A percentile compares a stretch with the other conserved stretches of the same genome.
These are phyloP conservation scores for Talaromyces sp. DNA, from an alignment of 2,329 filamentous ascomycete species.

Conservation along the genomic window DNA sequence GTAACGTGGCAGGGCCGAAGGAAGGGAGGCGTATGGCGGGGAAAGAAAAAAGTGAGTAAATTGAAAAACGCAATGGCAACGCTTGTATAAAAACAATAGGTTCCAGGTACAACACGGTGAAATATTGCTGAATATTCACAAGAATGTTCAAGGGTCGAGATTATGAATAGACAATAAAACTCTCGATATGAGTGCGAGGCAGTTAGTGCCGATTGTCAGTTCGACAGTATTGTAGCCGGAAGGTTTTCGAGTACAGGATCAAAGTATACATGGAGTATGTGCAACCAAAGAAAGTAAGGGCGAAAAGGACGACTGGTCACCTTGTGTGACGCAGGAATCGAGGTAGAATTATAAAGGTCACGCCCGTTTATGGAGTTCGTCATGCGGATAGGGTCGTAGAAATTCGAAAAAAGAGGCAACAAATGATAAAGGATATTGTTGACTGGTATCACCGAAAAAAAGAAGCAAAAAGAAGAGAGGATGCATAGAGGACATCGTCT, in stretches of 20 bases:
- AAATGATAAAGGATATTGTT: neutral
- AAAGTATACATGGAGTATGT: constrained; percentile 7
- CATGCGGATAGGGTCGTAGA: constrained; percentile 2
- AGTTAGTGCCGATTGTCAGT: neutral
- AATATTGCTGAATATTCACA: neutral
- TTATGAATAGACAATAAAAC: neutral
- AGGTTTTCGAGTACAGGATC: neutral
- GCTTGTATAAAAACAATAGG: neutral
- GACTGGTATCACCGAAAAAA: constrained; percentile 11
- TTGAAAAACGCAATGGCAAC: constrained; percentile 5
- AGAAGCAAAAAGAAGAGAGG: neutral
- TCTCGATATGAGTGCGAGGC: neutral
- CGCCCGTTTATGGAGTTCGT: constrained; percentile 1
- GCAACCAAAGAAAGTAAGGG: constrained; percentile 1
- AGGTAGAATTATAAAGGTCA: neutral
- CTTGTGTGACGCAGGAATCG: neutral
- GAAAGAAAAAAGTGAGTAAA: constrained; percentile 2
- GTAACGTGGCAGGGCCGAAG: constrained; percentile 35
- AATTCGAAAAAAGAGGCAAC: neutral
- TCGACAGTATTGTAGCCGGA: neutral
- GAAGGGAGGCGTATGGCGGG: constrained; percentile 17
- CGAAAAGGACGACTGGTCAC: neutral
- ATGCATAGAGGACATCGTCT: constrained; percentile 11
- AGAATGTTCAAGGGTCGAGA: neutral
- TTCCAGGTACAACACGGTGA: neutral